Percentiles rank a stretch among this genome's conserved stretches.
Evolutionary conservation across 148 eudicot genomes (phyloP).

Genomic region (Bassia scoparia): DNA sequence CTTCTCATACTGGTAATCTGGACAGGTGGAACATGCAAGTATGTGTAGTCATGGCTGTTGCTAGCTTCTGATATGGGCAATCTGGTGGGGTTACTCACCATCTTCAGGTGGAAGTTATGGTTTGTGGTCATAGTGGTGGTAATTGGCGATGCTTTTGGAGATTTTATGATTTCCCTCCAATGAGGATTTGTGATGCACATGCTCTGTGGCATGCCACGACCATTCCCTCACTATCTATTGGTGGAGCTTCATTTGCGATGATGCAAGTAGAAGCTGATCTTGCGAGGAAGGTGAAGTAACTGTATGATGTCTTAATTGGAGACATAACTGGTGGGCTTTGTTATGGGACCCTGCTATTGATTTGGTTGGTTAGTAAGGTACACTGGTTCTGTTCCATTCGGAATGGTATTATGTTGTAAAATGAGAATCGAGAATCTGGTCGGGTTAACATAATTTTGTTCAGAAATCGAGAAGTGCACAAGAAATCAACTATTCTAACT

Average conservation of each 20-base stretch:
- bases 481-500: too few relatives aligned
- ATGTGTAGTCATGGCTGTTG: slow-evolving; percentile 66
- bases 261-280: slow-evolving; percentile 54
- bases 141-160: slow-evolving; percentile 74
- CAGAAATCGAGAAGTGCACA: too few relatives aligned
- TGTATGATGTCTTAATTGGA: too few relatives aligned
- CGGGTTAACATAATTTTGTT: too few relatives aligned
- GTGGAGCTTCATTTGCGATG: too few relatives aligned
- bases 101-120: slow-evolving; percentile 86
- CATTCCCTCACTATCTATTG: slow-evolving; percentile 68
- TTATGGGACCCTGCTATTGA: too few relatives aligned
- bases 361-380: too few relatives aligned
- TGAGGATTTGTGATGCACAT: slow-evolving; percentile 73
- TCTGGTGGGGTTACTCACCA: slow-evolving; percentile 67
- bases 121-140: slow-evolving; percentile 68
- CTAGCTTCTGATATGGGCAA: slow-evolving; percentile 66
- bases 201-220: slow-evolving; percentile 92
- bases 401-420: too few relatives aligned
- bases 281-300: slow-evolving; percentile 59
- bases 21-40: slow-evolving; percentile 95
- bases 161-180: slow-evolving; percentile 82
- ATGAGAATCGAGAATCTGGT: too few relatives aligned
- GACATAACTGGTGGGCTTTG: too few relatives aligned
- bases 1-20: slow-evolving; percentile 4
- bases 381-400: too few relatives aligned